phyloP scores from a whole-genome alignment of 1,139 yeast species.

The Saccharomyces hybrid region DNA sequence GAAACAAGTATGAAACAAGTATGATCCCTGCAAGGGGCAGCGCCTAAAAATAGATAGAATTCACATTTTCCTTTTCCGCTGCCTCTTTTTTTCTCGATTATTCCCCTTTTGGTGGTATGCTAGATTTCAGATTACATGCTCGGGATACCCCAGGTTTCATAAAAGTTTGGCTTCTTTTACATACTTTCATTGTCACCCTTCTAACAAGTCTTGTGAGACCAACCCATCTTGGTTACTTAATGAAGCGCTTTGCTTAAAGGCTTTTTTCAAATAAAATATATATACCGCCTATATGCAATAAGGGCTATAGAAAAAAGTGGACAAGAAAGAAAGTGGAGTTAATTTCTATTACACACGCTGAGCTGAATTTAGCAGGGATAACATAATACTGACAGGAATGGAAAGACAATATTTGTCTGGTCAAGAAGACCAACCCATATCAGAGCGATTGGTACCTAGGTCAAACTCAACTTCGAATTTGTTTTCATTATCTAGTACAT shows the following conservation, averaged over 20 bases:
- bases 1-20: background rate
- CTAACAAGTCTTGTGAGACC: background rate
- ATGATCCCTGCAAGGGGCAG: background rate
- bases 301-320: background rate
- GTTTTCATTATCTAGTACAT: constrained; percentile 19
- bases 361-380: background rate
- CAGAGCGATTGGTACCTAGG: constrained; percentile 3
- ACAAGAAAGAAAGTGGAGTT: background rate
- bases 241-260: background rate
- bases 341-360: background rate
- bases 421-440: background rate
- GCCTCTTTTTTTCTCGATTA: background rate
- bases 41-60: background rate
- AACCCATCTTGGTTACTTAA: background rate
- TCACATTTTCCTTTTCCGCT: background rate
- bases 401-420: background rate
- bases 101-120: background rate
- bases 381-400: background rate
- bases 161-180: background rate
- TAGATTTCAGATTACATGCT: background rate
- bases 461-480: constrained; percentile 9
- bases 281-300: background rate
- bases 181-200: background rate
- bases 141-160: background rate
- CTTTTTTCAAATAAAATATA: background rate